Evolutionary conservation across 164 flowering plant species (phyloP), one percentile per base, ranked within the genome.

Genomic region (Akebia trifoliata): DNA sequence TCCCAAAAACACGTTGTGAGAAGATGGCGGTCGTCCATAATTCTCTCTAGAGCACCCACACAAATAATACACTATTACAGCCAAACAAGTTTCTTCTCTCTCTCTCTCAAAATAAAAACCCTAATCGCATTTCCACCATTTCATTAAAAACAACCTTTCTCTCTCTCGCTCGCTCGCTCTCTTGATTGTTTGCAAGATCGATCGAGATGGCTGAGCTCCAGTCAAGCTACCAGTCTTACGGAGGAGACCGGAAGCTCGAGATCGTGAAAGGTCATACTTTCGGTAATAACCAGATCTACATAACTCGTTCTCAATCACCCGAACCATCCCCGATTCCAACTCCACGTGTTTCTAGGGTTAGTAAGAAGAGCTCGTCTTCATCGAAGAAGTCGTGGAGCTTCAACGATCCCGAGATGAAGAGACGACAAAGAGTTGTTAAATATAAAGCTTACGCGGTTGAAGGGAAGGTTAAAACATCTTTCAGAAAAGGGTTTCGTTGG

Each of bases 401-500:
- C 31, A 68, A 32, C 42, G 89, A 84, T 47, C 85, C 88, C 10
- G 91, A 85, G 69, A 69, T 75, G 84, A 84, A 78, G 79, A 68
- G 95, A 52, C 66, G 70, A 72, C 79, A 75, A 72, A 61, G 94
- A 43, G 78, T 90, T 17, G 86, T 83, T 0, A 70, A 61, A 57
- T 87, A 90, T 35, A 90, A 82, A 63, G 77, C 69, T 2, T 87
- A 90, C 63, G 63, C 75, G 0, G 80, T 85, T 7, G 95, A 90
- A 70, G 93, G 95, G 4, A 81, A 69, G 67, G 79, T 84, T 1
- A 87, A 90, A 57, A 68, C 80, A 29, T 81, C 87, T 10, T 32
- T 90, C 42, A 71, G 68, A 50, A 84, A 69, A 43, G 86, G 93
- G n/a, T 44, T 81, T 15, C 80, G 84, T 26, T 90, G 97, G 97